A percentile compares a stretch with the other conserved stretches of the same genome.
Conservation (phyloP, 352 stramenopile species). For the Pythium plurisporium region DNA sequence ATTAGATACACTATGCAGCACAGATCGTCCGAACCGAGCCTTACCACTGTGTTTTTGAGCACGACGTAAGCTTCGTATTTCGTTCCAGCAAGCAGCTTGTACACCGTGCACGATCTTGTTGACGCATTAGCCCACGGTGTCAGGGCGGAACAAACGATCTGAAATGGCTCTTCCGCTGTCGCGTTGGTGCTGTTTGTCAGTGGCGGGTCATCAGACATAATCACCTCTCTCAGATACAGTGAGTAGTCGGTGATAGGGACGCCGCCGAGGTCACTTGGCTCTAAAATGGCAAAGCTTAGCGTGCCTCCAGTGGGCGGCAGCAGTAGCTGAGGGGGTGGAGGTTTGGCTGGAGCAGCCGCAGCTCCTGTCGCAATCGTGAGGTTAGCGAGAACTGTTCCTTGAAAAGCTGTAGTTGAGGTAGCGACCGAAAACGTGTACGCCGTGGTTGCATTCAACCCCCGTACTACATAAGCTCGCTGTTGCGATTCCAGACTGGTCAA, state of each 20-base stretch:
- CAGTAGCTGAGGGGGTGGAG: constrained; percentile 4
- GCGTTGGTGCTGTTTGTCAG: neutral
- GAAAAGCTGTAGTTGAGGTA: constrained; percentile 24
- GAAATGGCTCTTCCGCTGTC: constrained; percentile 7
- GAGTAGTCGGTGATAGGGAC: constrained; percentile 26
- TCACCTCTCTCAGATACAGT: constrained; percentile 30
- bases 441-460: constrained; percentile 32
- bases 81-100: constrained; percentile 29
- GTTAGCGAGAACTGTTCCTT: neutral
- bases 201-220: neutral
- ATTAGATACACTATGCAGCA: no score
- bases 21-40: no score
- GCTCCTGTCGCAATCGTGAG: constrained; percentile 21
- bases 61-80: constrained; percentile 49
- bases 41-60: constrained; percentile 37
- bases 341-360: constrained; percentile 21
- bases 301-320: constrained; percentile 23
- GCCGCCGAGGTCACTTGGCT: constrained; percentile 32
- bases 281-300: constrained; percentile 31
- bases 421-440: constrained; percentile 31
- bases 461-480: constrained; percentile 9
- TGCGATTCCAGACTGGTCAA: neutral
- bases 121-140: constrained; percentile 4
- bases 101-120: constrained; percentile 28
- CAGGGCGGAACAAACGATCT: constrained; percentile 12